Base-by-base conservation (phyloP, 116 monocot genomes). In the Dioscorea cayenensis region DNA sequence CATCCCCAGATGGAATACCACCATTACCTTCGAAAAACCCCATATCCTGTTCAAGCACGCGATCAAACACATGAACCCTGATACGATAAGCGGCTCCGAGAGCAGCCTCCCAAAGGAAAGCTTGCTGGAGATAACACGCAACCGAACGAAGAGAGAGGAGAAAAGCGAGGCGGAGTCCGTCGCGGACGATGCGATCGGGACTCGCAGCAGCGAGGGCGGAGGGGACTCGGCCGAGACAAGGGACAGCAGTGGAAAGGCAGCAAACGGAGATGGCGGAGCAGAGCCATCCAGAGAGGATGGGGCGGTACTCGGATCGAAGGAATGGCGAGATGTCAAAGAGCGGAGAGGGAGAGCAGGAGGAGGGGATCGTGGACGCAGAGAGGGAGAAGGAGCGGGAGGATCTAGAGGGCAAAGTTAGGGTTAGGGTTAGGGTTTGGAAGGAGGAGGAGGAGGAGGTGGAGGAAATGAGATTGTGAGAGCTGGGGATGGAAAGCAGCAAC, bases 81-180 rank as follows among this genome's bases (percentile, higher is more conserved):
- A 89, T 71, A 63, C 67, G 64, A n/a, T 48, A 79, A 22, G 78
- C 81, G 36, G 82, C 72, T 23, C 74, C 50, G 68, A 89, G 65
- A 28, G 92, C 80, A 2, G 95, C 95, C 74, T 95, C 87, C 95
- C 86, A 92, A 18, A 92, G 81, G 51, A 84, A 84, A 29, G 85
- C 84, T 64, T 92, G 87, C 78, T 87, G 92, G 36, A 89, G 66
- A 72, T 87, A 92, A 14, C 60, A 60, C 11, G 89, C 75, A 18
- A 36, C 72, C 29, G 73, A 71, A 17, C 87, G 84, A 6, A 64
- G 72, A 18, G 36, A 13, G 5, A 76, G 79, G 9, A 91, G 73
- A 4, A 66, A 75, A 5, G 76, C 83, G 43, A 92, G 77, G 17
- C 72, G 50, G 55, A 75, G 0, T 4, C 82, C 85, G 68, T 78